Base-by-base conservation (phyloP, 768 basidiomycete genomes). In the Leccinum disarticulatum region DNA sequence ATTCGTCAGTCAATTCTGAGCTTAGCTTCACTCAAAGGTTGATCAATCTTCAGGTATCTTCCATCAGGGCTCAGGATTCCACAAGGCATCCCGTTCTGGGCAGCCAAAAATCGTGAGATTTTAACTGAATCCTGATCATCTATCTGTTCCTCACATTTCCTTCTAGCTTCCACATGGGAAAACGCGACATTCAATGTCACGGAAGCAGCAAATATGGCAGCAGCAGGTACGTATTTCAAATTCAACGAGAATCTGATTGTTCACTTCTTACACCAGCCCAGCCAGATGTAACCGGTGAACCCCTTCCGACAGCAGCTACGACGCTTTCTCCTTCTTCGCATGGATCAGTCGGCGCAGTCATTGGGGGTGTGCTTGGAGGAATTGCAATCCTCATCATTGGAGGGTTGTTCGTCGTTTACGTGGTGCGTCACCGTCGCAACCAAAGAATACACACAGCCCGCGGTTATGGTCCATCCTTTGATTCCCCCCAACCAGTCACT, bases 311-410 rank as follows among this genome's bases (percentile, higher is more conserved):
- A 31, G 25, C 67, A 8, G 31, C 56, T 17, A 8, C 51, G 4
- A 13, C 63, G 5, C 17, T 48, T 22, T 58, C 66, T 7, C 51
- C 67, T 31, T 49, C 59, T 7, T 57, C 71, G 5, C 47, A 31
- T 8, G n/a, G 30, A 22, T 22, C 66, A 1, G 35, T 55, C 11
- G 67, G 65, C 19, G 50, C 61, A 10, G 62, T 72, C 47, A 54
- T 62, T 5, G 73, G 70, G 3, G 63, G 73, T 1, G 64, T 72
- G 14, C 28, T 69, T 11, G 71, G 70, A 0, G 64, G 51, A 9
- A 10, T 66, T 4, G 52, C 33, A 11, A 27, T 64, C 30, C 9
- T 74, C 6, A 1, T 66, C 43, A 41, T 70, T 8, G 58, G 61
- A n/a, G 61, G 25, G 10, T 14, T 64, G 17, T 51, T 72, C 30